Conservation (phyloP, 1,139 yeast species). For the Candida albicans region DNA sequence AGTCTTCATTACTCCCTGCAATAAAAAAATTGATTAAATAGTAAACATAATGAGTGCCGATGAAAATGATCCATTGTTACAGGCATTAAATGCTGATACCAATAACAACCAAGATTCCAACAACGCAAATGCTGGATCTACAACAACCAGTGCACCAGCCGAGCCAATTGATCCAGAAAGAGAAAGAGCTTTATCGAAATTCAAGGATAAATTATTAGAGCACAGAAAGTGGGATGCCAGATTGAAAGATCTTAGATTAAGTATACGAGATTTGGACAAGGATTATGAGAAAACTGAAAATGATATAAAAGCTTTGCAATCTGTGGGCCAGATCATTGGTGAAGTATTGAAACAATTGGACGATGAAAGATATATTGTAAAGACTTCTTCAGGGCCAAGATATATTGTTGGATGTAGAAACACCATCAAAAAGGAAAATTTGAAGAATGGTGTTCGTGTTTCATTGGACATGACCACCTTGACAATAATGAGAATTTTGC, state of each 20-base stretch:
- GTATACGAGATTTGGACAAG: conserved; percentile 80
- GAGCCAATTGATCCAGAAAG: conserved; percentile 74
- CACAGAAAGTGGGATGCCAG: conserved; percentile 96
- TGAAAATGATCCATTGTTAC: conserved; percentile 72
- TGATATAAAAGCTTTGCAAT: conserved; percentile 94
- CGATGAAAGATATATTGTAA: conserved; percentile 92
- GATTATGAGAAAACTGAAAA: conserved; percentile 92
- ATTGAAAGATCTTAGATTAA: conserved; percentile 78
- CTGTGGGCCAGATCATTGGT: conserved; percentile 97
- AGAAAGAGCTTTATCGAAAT: conserved; percentile 73
- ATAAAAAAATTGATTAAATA: neutral
- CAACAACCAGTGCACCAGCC: conserved; percentile 25
- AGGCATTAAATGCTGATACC: conserved; percentile 58
- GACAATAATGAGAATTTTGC: conserved; percentile 95
- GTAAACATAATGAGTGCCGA: conserved; percentile 47
- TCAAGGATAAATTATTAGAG: conserved; percentile 84
- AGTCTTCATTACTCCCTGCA: neutral
- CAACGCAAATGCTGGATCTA: conserved; percentile 15
- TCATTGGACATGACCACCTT: conserved; percentile 97
- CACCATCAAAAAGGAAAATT: conserved; percentile 77
- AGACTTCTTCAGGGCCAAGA: conserved; percentile 97
- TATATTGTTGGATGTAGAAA: conserved; percentile 97
- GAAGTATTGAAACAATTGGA: conserved; percentile 95
- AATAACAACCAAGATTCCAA: conserved; percentile 19
- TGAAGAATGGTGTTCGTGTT: conserved; percentile 94